These are phyloP conservation scores for Penicillium ochrochloron DNA, from an alignment of 495 filamentous ascomycete species.

Conservation along the genomic window DNA sequence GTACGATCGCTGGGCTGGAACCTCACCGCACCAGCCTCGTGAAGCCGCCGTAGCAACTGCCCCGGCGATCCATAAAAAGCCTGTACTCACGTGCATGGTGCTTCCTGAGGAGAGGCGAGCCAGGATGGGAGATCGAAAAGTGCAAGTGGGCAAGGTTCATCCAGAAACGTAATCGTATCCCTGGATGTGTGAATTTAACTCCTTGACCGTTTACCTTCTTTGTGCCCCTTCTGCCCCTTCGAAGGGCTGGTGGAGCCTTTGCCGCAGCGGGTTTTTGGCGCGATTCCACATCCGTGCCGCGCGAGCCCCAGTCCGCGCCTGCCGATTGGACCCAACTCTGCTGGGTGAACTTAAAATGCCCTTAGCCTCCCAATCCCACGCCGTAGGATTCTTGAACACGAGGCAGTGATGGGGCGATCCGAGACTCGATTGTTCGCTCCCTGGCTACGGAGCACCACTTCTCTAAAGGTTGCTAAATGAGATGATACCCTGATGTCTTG, in stretches of 20 bases:
- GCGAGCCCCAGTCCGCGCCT: not conserved
- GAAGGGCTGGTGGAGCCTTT: no score
- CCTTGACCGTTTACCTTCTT: not conserved
- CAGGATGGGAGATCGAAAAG: not conserved
- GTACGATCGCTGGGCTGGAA: conserved; percentile 35
- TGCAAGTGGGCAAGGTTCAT: not conserved
- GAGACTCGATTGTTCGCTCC: not conserved
- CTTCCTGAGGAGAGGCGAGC: not conserved
- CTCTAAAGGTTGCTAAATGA: not conserved
- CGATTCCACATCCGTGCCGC: not conserved
- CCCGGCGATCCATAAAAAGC: conserved; percentile 9
- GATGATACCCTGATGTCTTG: not conserved
- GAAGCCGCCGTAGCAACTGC: conserved; percentile 15
- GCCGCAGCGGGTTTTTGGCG: no score
- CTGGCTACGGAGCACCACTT: not conserved
- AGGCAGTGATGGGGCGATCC: not conserved
- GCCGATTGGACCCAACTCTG: not conserved
- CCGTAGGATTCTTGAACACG: not conserved
- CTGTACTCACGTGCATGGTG: conserved; percentile 15
- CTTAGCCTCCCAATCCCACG: no score
- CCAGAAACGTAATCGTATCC: not conserved
- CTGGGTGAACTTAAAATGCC: no score
- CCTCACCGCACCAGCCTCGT: conserved; percentile 9
- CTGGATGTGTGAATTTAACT: not conserved
- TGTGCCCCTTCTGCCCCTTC: no score